A percentile compares a stretch with the other conserved stretches of the same genome.
Evolutionary conservation across 2,329 filamentous ascomycete genomes (phyloP).

Genomic region (Escovopsis sp.): DNA sequence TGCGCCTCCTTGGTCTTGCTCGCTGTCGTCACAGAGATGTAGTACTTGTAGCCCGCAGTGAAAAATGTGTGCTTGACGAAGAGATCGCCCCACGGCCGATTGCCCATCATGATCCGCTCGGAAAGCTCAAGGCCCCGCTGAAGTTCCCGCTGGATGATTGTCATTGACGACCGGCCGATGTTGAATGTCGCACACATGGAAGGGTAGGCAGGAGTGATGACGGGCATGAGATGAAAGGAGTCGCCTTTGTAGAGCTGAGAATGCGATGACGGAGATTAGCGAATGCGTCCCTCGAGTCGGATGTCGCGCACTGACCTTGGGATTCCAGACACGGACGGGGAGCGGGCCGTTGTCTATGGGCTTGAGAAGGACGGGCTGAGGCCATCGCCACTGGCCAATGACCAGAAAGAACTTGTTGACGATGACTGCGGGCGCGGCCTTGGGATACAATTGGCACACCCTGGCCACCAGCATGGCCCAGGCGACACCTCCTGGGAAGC

Average conservation of each 20-base stretch:
- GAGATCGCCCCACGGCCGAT: conserved; percentile 69
- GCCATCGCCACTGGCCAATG: conserved; percentile 86
- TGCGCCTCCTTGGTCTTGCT: conserved; percentile 75
- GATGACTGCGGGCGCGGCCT: conserved; percentile 75
- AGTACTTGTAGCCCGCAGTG: conserved; percentile 86
- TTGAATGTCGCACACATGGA: conserved; percentile 98
- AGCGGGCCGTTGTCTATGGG: conserved; percentile 69
- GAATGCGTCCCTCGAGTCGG: background rate
- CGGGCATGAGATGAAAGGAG: conserved; percentile 83
- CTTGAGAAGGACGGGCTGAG: conserved; percentile 82
- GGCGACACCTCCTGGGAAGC: conserved; percentile 90
- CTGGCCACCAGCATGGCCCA: conserved; percentile 97
- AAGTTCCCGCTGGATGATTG: conserved; percentile 72
- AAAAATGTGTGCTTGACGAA: conserved; percentile 91
- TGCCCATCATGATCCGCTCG: conserved; percentile 63
- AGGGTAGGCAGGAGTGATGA: conserved; percentile 94
- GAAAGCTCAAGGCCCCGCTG: conserved; percentile 63
- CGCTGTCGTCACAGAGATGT: conserved; percentile 73
- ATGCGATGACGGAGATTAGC: conserved; percentile 5
- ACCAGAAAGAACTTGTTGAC: conserved; percentile 91
- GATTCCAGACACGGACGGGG: conserved; percentile 86
- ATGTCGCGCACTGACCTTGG: conserved; percentile 43
- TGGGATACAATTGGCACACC: conserved; percentile 91
- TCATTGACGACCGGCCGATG: conserved; percentile 72
- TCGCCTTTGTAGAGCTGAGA: conserved; percentile 61